Evolutionary conservation across 139 green algal species (phyloP).

Genomic region (Chlorella vulgaris): DNA sequence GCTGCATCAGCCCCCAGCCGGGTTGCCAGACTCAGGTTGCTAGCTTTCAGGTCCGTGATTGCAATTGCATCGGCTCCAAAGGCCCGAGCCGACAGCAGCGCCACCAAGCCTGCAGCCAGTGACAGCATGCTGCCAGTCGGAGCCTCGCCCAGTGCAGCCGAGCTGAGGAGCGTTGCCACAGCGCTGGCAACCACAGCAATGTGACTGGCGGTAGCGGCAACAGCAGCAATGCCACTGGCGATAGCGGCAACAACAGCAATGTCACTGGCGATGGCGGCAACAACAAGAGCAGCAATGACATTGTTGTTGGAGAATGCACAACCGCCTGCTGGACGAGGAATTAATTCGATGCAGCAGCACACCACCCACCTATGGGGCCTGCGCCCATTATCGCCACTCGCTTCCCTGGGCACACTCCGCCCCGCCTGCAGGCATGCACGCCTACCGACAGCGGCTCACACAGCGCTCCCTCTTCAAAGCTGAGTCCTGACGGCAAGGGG

Average conservation of each 20-base stretch:
- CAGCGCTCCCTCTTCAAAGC: constrained; percentile 66
- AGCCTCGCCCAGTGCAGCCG: no score
- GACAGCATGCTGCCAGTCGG: no score
- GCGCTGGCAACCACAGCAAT: no score
- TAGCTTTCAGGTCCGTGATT: constrained; percentile 51
- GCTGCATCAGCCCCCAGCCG: constrained; percentile 5
- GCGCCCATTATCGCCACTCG: constrained; percentile 61
- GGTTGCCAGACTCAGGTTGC: constrained; percentile 10
- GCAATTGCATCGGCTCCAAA: constrained; percentile 57
- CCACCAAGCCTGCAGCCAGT: constrained; percentile 58
- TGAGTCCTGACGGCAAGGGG: constrained; percentile 51
- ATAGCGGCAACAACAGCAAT: no score
- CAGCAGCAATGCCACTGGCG: no score
- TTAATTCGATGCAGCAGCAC: no score
- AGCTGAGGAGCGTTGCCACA: no score
- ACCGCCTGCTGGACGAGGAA: background rate
- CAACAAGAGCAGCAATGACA: no score
- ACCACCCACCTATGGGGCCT: constrained; percentile 61
- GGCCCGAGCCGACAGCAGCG: constrained; percentile 51
- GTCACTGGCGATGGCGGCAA: no score
- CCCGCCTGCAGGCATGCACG: constrained; percentile 59
- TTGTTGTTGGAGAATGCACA: no score
- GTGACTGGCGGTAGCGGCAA: no score
- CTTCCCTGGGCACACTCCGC: constrained; percentile 43
- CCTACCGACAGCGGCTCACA: constrained; percentile 67